phyloP scores from a whole-genome alignment of 2,329 filamentous ascomycete genomes.

The Verticillium nubilum region DNA sequence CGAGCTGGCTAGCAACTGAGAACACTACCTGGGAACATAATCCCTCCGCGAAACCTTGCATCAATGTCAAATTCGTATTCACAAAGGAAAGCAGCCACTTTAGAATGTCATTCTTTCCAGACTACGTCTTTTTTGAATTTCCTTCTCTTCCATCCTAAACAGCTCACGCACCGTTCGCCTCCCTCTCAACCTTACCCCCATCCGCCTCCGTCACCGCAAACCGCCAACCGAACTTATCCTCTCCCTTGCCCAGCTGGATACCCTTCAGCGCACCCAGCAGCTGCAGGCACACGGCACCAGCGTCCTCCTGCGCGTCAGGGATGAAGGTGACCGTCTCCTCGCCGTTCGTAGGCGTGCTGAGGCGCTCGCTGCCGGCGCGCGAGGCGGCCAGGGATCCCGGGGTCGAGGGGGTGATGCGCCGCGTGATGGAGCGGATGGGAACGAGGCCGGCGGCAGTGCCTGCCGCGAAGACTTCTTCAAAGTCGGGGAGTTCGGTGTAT shows the following conservation, averaged over 20 bases:
- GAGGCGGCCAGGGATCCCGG: slow-evolving; percentile 33
- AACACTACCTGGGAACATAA: too few relatives aligned
- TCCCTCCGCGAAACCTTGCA: too few relatives aligned
- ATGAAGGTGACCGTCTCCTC: slow-evolving; percentile 53
- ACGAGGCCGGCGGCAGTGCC: slow-evolving; percentile 89
- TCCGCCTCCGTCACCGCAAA: slow-evolving; percentile 40
- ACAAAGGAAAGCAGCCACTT: too few relatives aligned
- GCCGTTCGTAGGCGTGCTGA: slow-evolving; percentile 27
- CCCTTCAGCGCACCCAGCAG: slow-evolving; percentile 73
- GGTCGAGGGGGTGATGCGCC: slow-evolving; percentile 39
- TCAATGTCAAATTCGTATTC: too few relatives aligned
- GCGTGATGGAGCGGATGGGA: slow-evolving; percentile 85
- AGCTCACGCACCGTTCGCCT: slow-evolving; percentile 9
- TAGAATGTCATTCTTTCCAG: neutral
- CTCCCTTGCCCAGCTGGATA: slow-evolving; percentile 75
- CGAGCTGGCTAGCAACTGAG: too few relatives aligned
- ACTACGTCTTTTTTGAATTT: neutral
- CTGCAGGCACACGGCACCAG: slow-evolving; percentile 67
- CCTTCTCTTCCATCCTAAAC: neutral
- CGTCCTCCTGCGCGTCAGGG: slow-evolving; percentile 53
- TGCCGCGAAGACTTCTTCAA: slow-evolving; percentile 78
- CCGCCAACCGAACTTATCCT: slow-evolving; percentile 75
- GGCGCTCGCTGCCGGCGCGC: slow-evolving; percentile 27
- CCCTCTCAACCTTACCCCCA: slow-evolving; percentile 29
- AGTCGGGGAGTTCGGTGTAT: slow-evolving; percentile 49